Evolutionary conservation across 2,329 filamentous ascomycete species (phyloP).

Genomic region (Fusarium sp.): DNA sequence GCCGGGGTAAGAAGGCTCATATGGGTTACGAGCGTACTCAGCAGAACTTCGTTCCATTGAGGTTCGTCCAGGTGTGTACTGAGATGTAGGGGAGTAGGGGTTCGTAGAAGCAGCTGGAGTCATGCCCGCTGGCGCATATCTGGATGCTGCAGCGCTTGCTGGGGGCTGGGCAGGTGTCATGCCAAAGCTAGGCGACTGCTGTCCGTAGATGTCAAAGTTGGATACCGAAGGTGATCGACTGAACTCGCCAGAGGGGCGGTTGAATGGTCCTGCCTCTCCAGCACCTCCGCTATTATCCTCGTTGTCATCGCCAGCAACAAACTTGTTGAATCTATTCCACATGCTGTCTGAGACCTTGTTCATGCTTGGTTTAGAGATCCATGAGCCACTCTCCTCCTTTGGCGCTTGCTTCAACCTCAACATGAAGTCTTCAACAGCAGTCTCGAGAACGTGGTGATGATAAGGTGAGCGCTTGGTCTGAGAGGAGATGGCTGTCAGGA

Average conservation of each 20-base stretch:
- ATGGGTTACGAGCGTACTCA: constrained; percentile 53
- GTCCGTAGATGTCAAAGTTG: constrained; percentile 82
- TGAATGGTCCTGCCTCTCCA: constrained; percentile 83
- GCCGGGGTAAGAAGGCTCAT: constrained; percentile 54
- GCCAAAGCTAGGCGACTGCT: constrained; percentile 55
- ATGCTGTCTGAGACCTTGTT: constrained; percentile 94
- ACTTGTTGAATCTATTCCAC: constrained; percentile 95
- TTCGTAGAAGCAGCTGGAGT: constrained; percentile 43
- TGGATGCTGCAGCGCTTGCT: constrained; percentile 56
- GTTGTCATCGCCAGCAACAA: constrained; percentile 91
- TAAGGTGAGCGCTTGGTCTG: constrained; percentile 90
- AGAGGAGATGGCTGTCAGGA: constrained; percentile 80
- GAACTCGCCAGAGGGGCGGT: constrained; percentile 81
- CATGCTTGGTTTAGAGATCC: constrained; percentile 96
- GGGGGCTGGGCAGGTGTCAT: constrained; percentile 53
- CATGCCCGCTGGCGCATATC: constrained; percentile 53
- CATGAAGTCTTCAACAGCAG: constrained; percentile 85
- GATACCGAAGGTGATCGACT: constrained; percentile 80
- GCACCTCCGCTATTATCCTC: constrained; percentile 81
- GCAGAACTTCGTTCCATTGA: constrained; percentile 51
- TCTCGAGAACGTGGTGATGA: constrained; percentile 82
- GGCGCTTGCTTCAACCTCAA: constrained; percentile 88
- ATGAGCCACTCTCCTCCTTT: constrained; percentile 84
- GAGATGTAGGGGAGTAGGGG: constrained; percentile 60
- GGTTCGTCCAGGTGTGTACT: constrained; percentile 62